These are phyloP conservation scores for Ambrosia artemisiifolia DNA, from an alignment of 129 eudicot genomes.

Conservation along the genomic window DNA sequence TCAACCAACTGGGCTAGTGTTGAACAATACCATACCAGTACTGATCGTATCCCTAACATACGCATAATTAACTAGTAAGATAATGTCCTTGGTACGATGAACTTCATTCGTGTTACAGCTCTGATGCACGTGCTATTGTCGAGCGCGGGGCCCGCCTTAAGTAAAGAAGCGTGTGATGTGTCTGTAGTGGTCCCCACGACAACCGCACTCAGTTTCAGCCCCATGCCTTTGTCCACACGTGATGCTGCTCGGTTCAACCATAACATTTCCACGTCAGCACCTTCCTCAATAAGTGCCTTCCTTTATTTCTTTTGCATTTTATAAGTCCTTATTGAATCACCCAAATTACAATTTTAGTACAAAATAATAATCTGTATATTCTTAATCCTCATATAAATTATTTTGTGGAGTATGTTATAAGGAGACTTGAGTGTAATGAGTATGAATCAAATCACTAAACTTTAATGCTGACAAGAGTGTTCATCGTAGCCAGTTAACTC, in stretches of 20 bases:
- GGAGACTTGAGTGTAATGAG: too few species aligned
- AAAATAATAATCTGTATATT: background rate
- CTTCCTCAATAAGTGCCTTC: background rate
- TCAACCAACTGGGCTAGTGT: too few species aligned
- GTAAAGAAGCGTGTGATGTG: slow-evolving; percentile 39
- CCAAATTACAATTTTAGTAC: background rate
- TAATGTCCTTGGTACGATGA: slow-evolving; percentile 9
- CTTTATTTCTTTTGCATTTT: background rate
- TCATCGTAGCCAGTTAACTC: too few species aligned
- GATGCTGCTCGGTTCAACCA: slow-evolving; percentile 26
- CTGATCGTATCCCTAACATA: too few species aligned
- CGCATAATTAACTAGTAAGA: too few species aligned
- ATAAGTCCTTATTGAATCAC: slow-evolving; percentile 9
- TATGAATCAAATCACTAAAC: too few species aligned
- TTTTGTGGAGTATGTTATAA: too few species aligned
- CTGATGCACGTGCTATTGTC: slow-evolving; percentile 37
- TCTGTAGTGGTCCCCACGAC: slow-evolving; percentile 36
- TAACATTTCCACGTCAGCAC: slow-evolving; percentile 24
- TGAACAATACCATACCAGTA: too few species aligned
- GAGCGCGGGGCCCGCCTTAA: slow-evolving; percentile 21
- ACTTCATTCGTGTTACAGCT: slow-evolving; percentile 37
- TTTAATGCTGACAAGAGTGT: too few species aligned
- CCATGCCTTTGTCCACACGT: slow-evolving; percentile 42
- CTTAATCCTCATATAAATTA: background rate
- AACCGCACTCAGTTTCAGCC: slow-evolving; percentile 24